Evolutionary conservation across 345 rosid genomes (phyloP).

Genomic region (Corymbia maculata): DNA sequence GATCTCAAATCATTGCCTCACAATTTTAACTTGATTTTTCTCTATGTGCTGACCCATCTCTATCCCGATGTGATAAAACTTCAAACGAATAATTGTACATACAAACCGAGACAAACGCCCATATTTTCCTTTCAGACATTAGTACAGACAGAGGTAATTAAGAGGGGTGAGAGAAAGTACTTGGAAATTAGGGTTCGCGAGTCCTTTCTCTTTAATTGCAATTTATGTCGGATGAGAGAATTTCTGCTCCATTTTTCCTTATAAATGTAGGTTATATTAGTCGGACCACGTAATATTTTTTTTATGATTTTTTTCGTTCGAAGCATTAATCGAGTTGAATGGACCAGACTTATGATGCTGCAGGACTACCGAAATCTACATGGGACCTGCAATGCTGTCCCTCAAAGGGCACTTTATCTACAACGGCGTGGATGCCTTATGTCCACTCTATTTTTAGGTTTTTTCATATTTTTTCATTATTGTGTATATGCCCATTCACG

Average conservation of each 20-base stretch:
- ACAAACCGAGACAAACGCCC: no score
- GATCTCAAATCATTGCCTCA: no score
- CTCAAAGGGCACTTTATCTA: not conserved
- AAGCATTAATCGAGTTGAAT: not conserved
- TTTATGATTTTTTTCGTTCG: not conserved
- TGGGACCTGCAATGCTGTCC: not conserved
- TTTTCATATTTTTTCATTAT: not conserved
- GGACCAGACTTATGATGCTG: not conserved
- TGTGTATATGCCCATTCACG: not conserved
- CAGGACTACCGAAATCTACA: not conserved
- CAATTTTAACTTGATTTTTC: no score
- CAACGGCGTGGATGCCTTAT: not conserved
- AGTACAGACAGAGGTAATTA: no score
- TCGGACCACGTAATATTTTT: not conserved
- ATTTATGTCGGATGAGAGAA: not conserved
- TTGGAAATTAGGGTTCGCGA: no score
- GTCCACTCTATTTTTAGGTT: not conserved
- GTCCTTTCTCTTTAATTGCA: no score
- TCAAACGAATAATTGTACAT: no score
- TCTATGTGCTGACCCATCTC: no score
- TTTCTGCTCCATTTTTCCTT: not conserved
- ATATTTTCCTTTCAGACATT: no score
- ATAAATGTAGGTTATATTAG: not conserved
- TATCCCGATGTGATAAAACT: no score
- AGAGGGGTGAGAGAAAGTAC: no score